These are phyloP conservation scores for Pontederia crassipes DNA, from an alignment of 176 grass and related monocot species.

Conservation along the genomic window DNA sequence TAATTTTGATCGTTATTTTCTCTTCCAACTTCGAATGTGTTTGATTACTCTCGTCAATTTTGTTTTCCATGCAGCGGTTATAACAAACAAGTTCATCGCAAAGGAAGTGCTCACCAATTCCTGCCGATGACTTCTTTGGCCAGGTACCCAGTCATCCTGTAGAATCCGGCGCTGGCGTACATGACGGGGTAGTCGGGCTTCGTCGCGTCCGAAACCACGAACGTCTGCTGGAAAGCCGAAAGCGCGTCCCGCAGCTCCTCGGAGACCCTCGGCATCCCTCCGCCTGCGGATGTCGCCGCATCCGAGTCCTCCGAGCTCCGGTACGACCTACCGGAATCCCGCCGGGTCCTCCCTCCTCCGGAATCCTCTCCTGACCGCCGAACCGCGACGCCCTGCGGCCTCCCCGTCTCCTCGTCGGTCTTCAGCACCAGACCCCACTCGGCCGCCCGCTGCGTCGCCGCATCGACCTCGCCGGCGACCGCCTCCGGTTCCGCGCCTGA, in stretches of 20 bases:
- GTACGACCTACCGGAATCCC: neutral
- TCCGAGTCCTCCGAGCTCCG: slow-evolving; percentile 22
- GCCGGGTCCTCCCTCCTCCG: neutral
- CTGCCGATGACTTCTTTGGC: slow-evolving; percentile 59
- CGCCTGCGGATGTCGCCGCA: neutral
- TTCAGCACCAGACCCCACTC: slow-evolving; percentile 88
- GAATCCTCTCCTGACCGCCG: slow-evolving; percentile 31
- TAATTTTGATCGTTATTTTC: too few relatives aligned
- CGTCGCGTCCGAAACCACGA: slow-evolving; percentile 96
- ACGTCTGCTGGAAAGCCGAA: slow-evolving; percentile 81
- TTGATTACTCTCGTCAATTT: neutral
- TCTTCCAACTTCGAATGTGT: too few relatives aligned
- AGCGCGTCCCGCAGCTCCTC: slow-evolving; percentile 80
- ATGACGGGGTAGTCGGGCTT: slow-evolving; percentile 67
- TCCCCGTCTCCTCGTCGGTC: slow-evolving; percentile 73
- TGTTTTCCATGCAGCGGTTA: neutral
- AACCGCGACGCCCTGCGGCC: slow-evolving; percentile 43
- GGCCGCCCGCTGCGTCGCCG: slow-evolving; percentile 49
- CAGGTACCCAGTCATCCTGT: slow-evolving; percentile 75
- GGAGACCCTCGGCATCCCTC: slow-evolving; percentile 57
- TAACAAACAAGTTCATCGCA: neutral
- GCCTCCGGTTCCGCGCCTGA: neutral
- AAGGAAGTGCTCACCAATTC: slow-evolving; percentile 45
- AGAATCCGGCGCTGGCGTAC: slow-evolving; percentile 88
- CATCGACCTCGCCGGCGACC: slow-evolving; percentile 23